phyloP scores from a whole-genome alignment of 129 eudicot genomes.

The Pulicaria dysenterica region DNA sequence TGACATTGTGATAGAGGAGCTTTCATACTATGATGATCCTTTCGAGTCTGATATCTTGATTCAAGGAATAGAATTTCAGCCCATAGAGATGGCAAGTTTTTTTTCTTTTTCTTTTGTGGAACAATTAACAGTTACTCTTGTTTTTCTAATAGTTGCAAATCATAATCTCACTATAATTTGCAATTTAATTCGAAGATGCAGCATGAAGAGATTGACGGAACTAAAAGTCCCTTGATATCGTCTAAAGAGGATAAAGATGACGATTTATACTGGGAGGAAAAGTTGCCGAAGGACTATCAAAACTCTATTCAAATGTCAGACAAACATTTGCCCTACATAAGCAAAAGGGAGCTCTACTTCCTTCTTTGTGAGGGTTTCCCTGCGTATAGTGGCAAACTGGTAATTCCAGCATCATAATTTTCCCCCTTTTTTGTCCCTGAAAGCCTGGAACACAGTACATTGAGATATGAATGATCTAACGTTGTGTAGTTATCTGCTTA shows the following conservation, averaged over 20 bases:
- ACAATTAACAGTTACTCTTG: too few relatives aligned
- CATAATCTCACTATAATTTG: not conserved
- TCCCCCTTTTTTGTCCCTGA: too few relatives aligned
- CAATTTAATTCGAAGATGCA: not conserved
- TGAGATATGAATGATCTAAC: not conserved
- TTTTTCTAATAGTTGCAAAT: not conserved
- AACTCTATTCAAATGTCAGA: constrained; percentile 1
- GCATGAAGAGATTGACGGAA: not conserved
- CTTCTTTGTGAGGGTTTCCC: not conserved
- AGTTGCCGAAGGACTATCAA: constrained; percentile 4
- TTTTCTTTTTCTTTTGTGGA: too few relatives aligned
- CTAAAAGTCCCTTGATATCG: not conserved
- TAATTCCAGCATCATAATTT: not conserved
- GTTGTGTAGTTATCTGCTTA: not conserved
- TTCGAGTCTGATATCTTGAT: not conserved
- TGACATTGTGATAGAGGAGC: constrained; percentile 2
- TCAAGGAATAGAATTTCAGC: constrained; percentile 10
- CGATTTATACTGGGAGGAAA: constrained; percentile 7
- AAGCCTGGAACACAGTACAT: too few relatives aligned
- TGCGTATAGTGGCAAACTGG: not conserved
- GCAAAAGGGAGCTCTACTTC: constrained; percentile 3
- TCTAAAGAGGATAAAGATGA: not conserved
- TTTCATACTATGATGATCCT: not conserved
- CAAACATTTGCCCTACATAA: not conserved
- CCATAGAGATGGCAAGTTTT: not conserved